Evolutionary conservation across 331 rosid genomes (phyloP), one percentile per base, ranked within the genome.

Genomic region (Cucumis variabilis): DNA sequence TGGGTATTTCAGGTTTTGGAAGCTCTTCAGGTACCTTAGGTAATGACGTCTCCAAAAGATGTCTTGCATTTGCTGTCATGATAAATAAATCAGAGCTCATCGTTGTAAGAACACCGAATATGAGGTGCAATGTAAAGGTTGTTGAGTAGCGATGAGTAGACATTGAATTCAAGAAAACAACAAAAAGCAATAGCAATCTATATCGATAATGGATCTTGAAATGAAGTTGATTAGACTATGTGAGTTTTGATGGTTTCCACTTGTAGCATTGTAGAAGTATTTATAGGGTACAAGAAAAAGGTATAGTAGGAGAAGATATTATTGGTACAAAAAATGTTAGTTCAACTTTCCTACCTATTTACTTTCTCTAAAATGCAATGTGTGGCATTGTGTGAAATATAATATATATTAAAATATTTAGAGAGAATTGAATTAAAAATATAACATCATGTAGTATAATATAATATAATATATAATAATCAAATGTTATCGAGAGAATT

Each of bases 321-420:
- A 28, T 74, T 0, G 20, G 83, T 7, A 50, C 13, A 50, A 77
- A 50, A 77, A 21, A 13, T 6, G 37, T 77, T 77, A 77, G 83
- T 77, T 77, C 65, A 77, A 77, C 65, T 77, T 14, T n/a, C 65
- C 19, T 23, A 77, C 83, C 83, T 77, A 50, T 19, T 30, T 30
- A 28, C 8, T 11, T 14, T 68, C 19, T 25, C 17, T 23, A 67
- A 68, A 25, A 14, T 19, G 15, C 51, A 8, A 33, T 53, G 60
- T 9, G 74, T 69, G 73, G 41, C 41, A 2, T 25, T 14, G 3
- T 44, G 60, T 53, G n/a, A n/a, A 53, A 14, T 53, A 44, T 44
- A 7, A 44, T 8, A 44, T 68, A 11, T 14, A 48, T 37, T 37
- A 37, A 37, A 37, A 37, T 37, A 37, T 37, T 37, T 37, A 37